Evolutionary conservation across 352 stramenopile genomes (phyloP).

Genomic region (Sclerospora graminicola): DNA sequence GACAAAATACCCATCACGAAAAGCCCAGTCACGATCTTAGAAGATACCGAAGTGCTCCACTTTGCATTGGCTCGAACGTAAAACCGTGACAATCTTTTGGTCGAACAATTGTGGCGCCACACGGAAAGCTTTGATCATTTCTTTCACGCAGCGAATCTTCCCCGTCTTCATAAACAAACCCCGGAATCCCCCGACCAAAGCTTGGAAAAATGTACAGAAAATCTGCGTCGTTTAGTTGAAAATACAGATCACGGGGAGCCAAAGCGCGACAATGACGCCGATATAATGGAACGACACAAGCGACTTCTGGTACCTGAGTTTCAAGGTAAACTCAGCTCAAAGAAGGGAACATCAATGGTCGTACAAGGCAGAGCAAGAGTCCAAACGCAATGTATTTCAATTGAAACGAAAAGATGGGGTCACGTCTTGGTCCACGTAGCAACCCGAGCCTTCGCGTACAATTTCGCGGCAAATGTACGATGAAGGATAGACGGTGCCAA

Average conservation of each 20-base stretch:
- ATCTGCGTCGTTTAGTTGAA: slow-evolving; percentile 80
- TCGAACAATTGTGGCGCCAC: slow-evolving; percentile 69
- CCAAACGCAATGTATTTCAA: slow-evolving; percentile 63
- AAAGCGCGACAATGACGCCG: slow-evolving; percentile 52
- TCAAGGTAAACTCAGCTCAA: slow-evolving; percentile 68
- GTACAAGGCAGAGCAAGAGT: slow-evolving; percentile 51
- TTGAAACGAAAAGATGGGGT: slow-evolving; percentile 36
- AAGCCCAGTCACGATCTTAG: slow-evolving; percentile 16
- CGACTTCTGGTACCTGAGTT: slow-evolving; percentile 53
- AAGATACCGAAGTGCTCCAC: slow-evolving; percentile 28
- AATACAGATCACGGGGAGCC: slow-evolving; percentile 55
- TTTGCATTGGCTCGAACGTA: slow-evolving; percentile 4
- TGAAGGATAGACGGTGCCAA: slow-evolving; percentile 43
- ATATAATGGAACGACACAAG: slow-evolving; percentile 69
- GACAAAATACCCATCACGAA: slow-evolving; percentile 46
- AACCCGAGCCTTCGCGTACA: slow-evolving; percentile 57
- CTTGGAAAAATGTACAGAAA: slow-evolving; percentile 73
- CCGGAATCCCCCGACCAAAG: slow-evolving; percentile 47
- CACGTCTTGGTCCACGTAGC: slow-evolving; percentile 62
- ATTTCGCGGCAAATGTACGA: slow-evolving; percentile 52
- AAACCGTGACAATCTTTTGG: slow-evolving; percentile 57
- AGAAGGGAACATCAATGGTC: slow-evolving; percentile 52
- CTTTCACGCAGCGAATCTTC: slow-evolving; percentile 52
- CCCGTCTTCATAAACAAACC: slow-evolving; percentile 68
- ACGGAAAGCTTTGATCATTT: slow-evolving; percentile 69